Percentiles rank a stretch among this genome's conserved stretches.
Conservation (phyloP, 306 rosid genomes). For the Quercus agrifolia region DNA sequence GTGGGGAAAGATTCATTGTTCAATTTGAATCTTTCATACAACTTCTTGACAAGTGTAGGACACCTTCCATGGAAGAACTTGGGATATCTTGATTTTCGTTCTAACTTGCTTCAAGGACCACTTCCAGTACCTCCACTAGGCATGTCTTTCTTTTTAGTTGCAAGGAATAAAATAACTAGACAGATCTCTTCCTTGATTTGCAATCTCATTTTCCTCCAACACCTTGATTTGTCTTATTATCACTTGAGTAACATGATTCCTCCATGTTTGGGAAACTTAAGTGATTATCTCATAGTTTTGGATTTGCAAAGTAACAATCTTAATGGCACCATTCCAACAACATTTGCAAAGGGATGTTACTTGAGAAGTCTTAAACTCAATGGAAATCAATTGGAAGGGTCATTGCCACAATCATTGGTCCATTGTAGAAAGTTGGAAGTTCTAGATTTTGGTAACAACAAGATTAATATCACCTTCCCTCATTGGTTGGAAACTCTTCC, state of each 20-base stretch:
- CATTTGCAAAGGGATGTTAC: neutral
- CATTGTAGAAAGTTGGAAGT: neutral
- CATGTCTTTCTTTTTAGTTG: neutral
- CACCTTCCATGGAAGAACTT: constrained; percentile 4
- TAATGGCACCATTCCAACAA: constrained; percentile 13
- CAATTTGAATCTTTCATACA: neutral
- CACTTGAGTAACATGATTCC: constrained; percentile 19
- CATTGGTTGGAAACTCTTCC: constrained; percentile 27
- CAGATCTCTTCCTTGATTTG: constrained; percentile 9
- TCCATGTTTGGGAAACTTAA: constrained; percentile 10
- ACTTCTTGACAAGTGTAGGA: neutral
- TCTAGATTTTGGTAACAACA: constrained; percentile 40
- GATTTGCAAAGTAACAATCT: constrained; percentile 29
- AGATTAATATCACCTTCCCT: constrained; percentile 25
- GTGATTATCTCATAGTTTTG: neutral
- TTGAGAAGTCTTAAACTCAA: constrained; percentile 20
- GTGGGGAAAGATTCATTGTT: neutral
- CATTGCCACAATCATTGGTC: constrained; percentile 9
- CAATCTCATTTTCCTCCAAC: neutral
- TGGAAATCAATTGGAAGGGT: constrained; percentile 31
- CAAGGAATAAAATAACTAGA: constrained; percentile 26
- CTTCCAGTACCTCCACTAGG: neutral
- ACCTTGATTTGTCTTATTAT: constrained; percentile 10
- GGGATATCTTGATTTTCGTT: accelerated
- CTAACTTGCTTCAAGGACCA: constrained; percentile 26